Evolutionary conservation across 176 grass and related monocot genomes (phyloP), one percentile per base, ranked within the genome.

Genomic region (Hyparrhenia diplandra): DNA sequence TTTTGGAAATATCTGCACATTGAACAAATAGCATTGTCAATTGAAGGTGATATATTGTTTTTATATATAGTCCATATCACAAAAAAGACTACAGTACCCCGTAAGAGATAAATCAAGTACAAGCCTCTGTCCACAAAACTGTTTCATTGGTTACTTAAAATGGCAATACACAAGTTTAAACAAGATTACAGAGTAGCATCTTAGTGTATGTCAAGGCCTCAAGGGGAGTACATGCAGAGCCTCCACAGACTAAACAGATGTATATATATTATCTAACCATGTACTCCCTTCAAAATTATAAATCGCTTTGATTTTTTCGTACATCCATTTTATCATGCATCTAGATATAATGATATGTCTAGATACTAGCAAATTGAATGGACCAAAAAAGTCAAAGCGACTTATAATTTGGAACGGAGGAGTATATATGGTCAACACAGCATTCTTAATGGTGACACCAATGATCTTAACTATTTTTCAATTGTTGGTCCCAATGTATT

Each of bases 1-100:
- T 60, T 90, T 83, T 43, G 92, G 85, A 80, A 92, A 94, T 67
- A 97, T 66, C 95, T 97, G 92, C 52, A 55, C 32, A 73, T 74
- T 18, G 39, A 90, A 85, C 5, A 34, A 63, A 70, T 21, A 87
- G 67, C 70, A 88, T 66, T 58, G 74, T 71, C 52, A 74, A 32
- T 74, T 68, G 43, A 73, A 23, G 29, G 37, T 64, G 47, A 70
- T 52, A n/a, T n/a, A 29, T 32, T 64, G 18, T 39, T 39, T 82
- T 61, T 13, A 61, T 58, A 57, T 57, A 10, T 18, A 68, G 79
- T 42, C 6, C 34, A 59, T 24, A 74, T 13, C 28, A 78, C 14
- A 27, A 83, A 63, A 87, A 57, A 18, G 55, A 16, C 4, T 69
- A 65, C 31, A 70, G 39, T 61, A 21, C 32, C 37, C 41, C 41